Evolutionary conservation across 2,329 filamentous ascomycete genomes (phyloP), one percentile per base, ranked within the genome.

Genomic region (Penicillium sp.): DNA sequence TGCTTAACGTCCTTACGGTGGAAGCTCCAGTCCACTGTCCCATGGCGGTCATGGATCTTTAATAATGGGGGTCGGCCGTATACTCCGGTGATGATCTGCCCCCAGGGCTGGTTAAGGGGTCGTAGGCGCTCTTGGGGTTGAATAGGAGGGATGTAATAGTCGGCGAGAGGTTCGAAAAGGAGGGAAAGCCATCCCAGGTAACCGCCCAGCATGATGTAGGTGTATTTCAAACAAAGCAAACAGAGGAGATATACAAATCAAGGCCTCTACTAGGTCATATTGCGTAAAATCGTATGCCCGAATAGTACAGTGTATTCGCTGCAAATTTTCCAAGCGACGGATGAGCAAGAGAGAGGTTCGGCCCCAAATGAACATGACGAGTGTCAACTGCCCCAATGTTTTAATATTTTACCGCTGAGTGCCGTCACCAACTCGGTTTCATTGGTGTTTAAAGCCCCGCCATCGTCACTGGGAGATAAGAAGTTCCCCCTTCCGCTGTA

Each of bases 21-120:
- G 16, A 57, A 64, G 13, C 50, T 62, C 62, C 62, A 64, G 48
- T 51, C 59, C 7, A 63, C 45, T 4, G 14, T 45, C 7, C 62
- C 60, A 21, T 56, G 22, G 13, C 62, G 55, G 41, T 64, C 56
- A 39, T 64, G 62, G 21, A 64, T 56, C 43, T 63, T 64, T 7
- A 60, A 40, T 18, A 62, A 22, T 6, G 62, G 57, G 2, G 60
- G 62, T 3, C 51, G 46, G 10, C 59, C 57, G 27, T 64, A 64
- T 1, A 59, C 38, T 2, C 60, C 60, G 11, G 59, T 62, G 51
- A 64, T 60, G 32, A 63, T 64, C 3, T 59, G 50, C 6, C 62
- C 48, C 62, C 59, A 63, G 5, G 53, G 56, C 16, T 46, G 49
- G 34, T 63, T 45, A 34, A 52, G 48, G 32, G 60, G 55, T n/a